These are phyloP conservation scores for Diutina pseudorugosa DNA, from an alignment of 1,139 yeast genomes.

Conservation along the genomic window DNA sequence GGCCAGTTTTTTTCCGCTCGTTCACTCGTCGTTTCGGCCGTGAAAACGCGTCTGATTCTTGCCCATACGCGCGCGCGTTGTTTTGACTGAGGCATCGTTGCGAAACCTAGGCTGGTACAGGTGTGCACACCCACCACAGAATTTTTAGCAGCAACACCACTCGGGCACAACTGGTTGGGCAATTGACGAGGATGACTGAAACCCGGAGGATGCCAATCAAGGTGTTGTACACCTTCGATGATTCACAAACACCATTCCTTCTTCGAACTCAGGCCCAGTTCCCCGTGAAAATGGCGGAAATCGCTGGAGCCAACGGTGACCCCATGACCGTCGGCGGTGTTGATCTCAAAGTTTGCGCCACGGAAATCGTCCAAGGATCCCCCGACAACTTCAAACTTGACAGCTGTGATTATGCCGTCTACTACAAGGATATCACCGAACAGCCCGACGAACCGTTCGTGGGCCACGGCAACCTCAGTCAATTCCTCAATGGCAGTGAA, in stretches of 20 bases:
- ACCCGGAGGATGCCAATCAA: constrained; percentile 37
- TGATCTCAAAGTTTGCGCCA: constrained; percentile 38
- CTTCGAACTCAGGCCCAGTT: constrained; percentile 38
- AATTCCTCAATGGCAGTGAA: constrained; percentile 18
- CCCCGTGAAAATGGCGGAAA: constrained; percentile 35
- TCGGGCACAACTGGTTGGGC: not conserved
- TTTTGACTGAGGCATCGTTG: not conserved
- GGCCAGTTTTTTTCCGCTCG: not conserved
- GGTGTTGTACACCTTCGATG: constrained; percentile 50
- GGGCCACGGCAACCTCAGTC: constrained; percentile 53
- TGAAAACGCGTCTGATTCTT: not conserved
- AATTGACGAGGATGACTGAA: constrained; percentile 1
- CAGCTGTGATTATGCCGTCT: constrained; percentile 51
- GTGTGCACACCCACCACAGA: not conserved
- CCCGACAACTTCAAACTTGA: constrained; percentile 45
- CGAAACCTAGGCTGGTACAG: not conserved
- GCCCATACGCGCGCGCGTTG: not conserved
- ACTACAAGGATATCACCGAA: constrained; percentile 62
- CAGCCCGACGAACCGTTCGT: constrained; percentile 68
- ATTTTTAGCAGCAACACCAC: not conserved
- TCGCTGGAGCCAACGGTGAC: constrained; percentile 21
- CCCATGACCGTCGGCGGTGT: constrained; percentile 42
- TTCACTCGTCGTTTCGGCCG: not conserved
- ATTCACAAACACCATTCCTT: constrained; percentile 42
- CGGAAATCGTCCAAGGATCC: constrained; percentile 37